Base-by-base conservation (phyloP, 2,329 filamentous ascomycete species). In the Anisogramma anomala region DNA sequence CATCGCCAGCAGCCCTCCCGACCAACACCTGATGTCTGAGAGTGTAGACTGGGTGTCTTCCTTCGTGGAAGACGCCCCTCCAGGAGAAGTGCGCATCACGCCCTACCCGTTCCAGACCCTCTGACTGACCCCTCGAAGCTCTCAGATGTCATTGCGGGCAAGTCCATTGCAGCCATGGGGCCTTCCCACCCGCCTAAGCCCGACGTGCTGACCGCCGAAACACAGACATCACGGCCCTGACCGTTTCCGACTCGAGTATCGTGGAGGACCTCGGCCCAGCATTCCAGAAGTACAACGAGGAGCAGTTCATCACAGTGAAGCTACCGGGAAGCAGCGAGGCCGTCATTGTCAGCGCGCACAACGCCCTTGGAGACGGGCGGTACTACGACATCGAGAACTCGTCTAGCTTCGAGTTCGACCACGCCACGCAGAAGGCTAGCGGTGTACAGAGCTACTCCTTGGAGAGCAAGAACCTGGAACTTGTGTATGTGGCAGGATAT, bases 261-360 rank as follows among this genome's bases (percentile, higher is more conserved):
- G 66, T 88, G 41, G 66, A 77, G 46, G 78, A 83, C 49, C 80
- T 95, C 39, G 74, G 72, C 6, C 84, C 87, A 0, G 87, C 91
- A 0, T 93, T 94, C 60, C 72, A 88, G 64, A 86, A 83, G 63
- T 96, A 98, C 73, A 95, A 96, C 55, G 89, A 98, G 64, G 82
- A 88, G 62, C 91, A 98, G 63, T 83, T 95, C 61, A 67, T 79
- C 36, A 87, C 87, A 13, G 81, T 85, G 48, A 94, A 93, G 71
- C 75, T 98, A 42, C 89, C 89, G 0, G 87, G 87, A 22, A 77
- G 83, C 58, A 89, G 78, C 61, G 79, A 86, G 60, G 65, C 82
- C 64, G 86, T 93, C 48, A 74, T 96, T 50, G 73, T 98, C 58
- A 95, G 86, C 69, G 71, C 78, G 42, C 81, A 93, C 67, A 96